Conservation (phyloP, 2,329 filamentous ascomycete genomes). For the Nigrospora sphaerica region DNA sequence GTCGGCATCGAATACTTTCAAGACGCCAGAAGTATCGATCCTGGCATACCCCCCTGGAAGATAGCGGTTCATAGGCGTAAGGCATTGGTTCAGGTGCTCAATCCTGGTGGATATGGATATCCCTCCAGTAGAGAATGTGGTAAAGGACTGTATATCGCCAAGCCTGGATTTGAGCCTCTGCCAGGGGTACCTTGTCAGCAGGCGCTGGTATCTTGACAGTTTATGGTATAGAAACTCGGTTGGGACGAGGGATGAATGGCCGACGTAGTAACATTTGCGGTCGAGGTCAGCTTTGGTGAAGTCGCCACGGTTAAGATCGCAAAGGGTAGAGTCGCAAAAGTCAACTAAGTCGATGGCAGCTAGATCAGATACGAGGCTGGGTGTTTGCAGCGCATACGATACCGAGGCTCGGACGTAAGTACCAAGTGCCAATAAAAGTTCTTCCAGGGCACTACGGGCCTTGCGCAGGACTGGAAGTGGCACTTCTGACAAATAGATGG, state of each 20-base stretch:
- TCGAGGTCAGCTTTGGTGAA: conserved; percentile 5
- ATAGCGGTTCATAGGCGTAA: too few species aligned
- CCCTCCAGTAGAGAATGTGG: too few species aligned
- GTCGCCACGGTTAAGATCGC: too few species aligned
- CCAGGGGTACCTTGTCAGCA: conserved; percentile 15
- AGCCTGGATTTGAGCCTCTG: neutral
- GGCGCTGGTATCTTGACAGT: conserved; percentile 18
- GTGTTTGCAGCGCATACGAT: neutral
- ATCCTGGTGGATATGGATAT: too few species aligned
- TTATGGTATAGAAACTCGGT: conserved; percentile 1
- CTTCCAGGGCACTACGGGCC: neutral
- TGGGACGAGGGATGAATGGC: neutral
- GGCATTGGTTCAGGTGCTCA: too few species aligned
- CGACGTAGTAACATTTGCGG: conserved; percentile 11
- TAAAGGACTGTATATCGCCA: too few species aligned
- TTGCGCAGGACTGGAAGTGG: neutral
- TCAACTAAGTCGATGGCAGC: too few species aligned
- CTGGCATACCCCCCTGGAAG: too few species aligned
- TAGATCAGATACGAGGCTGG: too few species aligned
- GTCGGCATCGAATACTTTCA: too few species aligned
- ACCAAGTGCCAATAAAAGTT: neutral
- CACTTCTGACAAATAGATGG: neutral
- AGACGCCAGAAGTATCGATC: too few species aligned
- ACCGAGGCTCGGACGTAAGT: neutral
- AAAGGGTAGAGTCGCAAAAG: too few species aligned